Evolutionary conservation across 179 eudicot species (phyloP), one percentile per base, ranked within the genome.

Genomic region (Heliamphora pulchella): DNA sequence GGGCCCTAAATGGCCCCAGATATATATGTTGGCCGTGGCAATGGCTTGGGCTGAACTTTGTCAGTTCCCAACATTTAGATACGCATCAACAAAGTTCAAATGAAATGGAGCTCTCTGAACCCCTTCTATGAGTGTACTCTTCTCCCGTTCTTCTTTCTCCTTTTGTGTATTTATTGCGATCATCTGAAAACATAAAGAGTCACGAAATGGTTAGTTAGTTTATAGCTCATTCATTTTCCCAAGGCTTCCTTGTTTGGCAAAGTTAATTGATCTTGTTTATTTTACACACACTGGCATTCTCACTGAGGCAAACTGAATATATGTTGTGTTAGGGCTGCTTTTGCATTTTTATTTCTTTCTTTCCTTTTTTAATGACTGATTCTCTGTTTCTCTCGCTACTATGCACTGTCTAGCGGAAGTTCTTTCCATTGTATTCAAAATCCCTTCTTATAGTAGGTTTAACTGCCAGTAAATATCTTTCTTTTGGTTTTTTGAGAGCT

Each of bases 21-120:
- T 94, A 96, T 55, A 83, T 81, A 1, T 96, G 99, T 82, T 96
- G 99, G 99, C 99, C 99, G 22, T 94, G 99, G 99, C 91, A 91
- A 81, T 94, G 96, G 98, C 96, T 96, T 9, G 99, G 99, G 18
- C 80, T 94, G 47, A 92, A 92, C 86, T 90, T 87, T 58, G 93
- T 89, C 20, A 95, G 98, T 8, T 3, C 77, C 63, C 86, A 39
- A 69, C 86, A 79, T 61, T 70, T 79, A 22, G 91, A 86, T 62
- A 48, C 81, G 8, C 89, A 85, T 1, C 92, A 77, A 81, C 87
- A 79, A 76, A 70, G 83, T 77, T 82, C 98, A 8, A 93, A 94
- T 75, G 99, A 96, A 86, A 96, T 96, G 98, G 99, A 96, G 83
- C 94, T 96, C 8, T 91, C 98, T 4, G 98, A 93, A 89, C 99